Evolutionary conservation across 2,329 filamentous ascomycete genomes (phyloP), one percentile per base, ranked within the genome.

Genomic region (Aspergillus vadensis): DNA sequence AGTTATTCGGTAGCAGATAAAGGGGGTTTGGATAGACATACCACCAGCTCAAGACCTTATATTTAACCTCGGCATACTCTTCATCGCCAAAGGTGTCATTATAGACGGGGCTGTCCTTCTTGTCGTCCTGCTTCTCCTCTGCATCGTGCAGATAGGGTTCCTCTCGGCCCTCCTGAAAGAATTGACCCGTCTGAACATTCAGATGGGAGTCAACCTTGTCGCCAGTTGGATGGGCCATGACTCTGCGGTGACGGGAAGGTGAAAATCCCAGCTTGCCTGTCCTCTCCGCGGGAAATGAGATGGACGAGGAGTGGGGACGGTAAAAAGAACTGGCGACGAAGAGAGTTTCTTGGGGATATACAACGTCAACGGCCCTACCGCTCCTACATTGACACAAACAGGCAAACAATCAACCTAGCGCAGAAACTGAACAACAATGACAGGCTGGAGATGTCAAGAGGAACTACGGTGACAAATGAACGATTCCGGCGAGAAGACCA

Each of bases 31-130:
- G 19, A 10, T 5, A 3, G 15, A 66, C 65, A 58, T 59, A 66
- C 66, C 66, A 68, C 81, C 81, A 83, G 39, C 72, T 72, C 72
- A 81, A 75, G 1, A 79, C 80, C 63, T 79, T 79, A 67, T 81
- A 83, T 61, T 83, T 77, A 52, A 83, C 76, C 55, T 79, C 76
- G n/a, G 72, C 67, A 38, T 63, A 58, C 41, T 69, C 67, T 63
- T 76, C 74, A 58, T 76, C 62, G 4, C 74, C 73, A 60, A 76
- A 76, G 7, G 71, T 66, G 64, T 76, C 74, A 10, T 62, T 57
- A 30, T 54, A 62, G 27, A 55, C 32, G 4, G 59, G 51, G 7
- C 21, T 44, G 10, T 14, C 23, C 27, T 60, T 53, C 47, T 60
- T 57, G 4, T 63, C 61, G 15, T 62, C 23, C 51, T 63, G 64